Evolutionary conservation across 2,329 filamentous ascomycete genomes (phyloP).

Genomic region (Penicillium fuscoglaucum): DNA sequence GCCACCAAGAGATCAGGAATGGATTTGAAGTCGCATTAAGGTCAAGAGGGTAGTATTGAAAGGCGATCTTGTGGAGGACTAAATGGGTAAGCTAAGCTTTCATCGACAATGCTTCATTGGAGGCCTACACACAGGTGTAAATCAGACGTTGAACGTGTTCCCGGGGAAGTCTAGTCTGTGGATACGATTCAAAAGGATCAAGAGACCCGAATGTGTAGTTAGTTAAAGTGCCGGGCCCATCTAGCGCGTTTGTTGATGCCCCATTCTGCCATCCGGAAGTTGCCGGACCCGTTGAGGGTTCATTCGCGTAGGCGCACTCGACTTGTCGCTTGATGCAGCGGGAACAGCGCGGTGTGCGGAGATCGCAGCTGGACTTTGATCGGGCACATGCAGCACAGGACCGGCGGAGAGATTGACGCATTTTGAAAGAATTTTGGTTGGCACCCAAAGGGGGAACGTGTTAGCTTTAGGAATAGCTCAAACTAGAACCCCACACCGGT

Average conservation of each 20-base stretch:
- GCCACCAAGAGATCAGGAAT: constrained; percentile 62
- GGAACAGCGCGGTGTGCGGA: constrained; percentile 56
- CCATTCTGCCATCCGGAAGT: constrained; percentile 11
- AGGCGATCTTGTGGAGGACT: constrained; percentile 60
- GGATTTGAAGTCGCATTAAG: constrained; percentile 55
- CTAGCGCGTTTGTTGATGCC: constrained; percentile 6
- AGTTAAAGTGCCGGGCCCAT: constrained; percentile 17
- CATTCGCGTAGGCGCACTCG: constrained; percentile 56
- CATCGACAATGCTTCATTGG: neutral
- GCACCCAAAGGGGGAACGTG: neutral
- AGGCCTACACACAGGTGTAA: constrained; percentile 50
- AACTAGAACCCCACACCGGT: neutral
- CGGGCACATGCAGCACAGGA: constrained; percentile 59
- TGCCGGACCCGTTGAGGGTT: constrained; percentile 45
- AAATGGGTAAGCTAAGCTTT: constrained; percentile 18
- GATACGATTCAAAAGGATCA: constrained; percentile 61
- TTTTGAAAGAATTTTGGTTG: constrained; percentile 29
- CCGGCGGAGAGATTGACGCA: constrained; percentile 58
- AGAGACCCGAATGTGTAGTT: constrained; percentile 40
- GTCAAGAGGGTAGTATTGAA: constrained; percentile 62
- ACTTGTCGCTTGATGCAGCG: constrained; percentile 54
- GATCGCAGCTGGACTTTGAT: constrained; percentile 58
- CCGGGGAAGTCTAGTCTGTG: constrained; percentile 53
- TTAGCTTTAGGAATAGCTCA: neutral
- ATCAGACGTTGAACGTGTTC: constrained; percentile 57